Conservation (phyloP, 2,329 filamentous ascomycete species). For the Microdochium nivale region DNA sequence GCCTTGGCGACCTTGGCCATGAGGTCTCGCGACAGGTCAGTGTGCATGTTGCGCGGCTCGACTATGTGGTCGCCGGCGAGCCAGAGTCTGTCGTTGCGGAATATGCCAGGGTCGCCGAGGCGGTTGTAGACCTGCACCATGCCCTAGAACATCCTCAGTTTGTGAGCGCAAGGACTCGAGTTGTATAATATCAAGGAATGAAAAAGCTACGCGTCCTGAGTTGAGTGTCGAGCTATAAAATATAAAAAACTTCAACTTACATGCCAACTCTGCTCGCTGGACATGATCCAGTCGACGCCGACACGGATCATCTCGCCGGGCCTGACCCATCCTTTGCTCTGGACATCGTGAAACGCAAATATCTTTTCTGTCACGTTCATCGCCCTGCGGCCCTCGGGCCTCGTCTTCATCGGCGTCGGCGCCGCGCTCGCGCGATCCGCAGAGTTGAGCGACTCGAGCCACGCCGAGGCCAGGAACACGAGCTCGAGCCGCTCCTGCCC, state of each 20-base stretch:
- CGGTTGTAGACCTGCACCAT: constrained; percentile 31
- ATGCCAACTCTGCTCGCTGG: constrained; percentile 31
- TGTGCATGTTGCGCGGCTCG: constrained; percentile 30
- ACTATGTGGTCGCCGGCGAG: constrained; percentile 39
- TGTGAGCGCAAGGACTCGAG: no score
- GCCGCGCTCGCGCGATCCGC: constrained; percentile 9
- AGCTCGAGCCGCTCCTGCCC: constrained; percentile 10
- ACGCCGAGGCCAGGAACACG: constrained; percentile 17
- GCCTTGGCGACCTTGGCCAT: constrained; percentile 26
- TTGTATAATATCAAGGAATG: no score
- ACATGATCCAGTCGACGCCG: constrained; percentile 35
- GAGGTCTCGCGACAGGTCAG: constrained; percentile 24
- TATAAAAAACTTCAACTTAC: constrained; percentile 7
- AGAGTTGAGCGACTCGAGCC: constrained; percentile 19
- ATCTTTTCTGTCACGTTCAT: constrained; percentile 38
- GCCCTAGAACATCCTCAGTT: no score
- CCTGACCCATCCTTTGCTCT: constrained; percentile 20
- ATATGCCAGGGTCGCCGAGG: constrained; percentile 31
- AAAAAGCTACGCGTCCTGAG: no score
- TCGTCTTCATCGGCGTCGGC: constrained; percentile 2
- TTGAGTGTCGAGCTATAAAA: no score
- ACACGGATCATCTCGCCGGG: constrained; percentile 31
- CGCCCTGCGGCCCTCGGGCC: constrained; percentile 11
- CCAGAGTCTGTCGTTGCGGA: constrained; percentile 41
- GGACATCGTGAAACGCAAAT: constrained; percentile 31